Base-by-base conservation (phyloP, 345 rosid genomes). In the Pseudoturritis turrita region DNA sequence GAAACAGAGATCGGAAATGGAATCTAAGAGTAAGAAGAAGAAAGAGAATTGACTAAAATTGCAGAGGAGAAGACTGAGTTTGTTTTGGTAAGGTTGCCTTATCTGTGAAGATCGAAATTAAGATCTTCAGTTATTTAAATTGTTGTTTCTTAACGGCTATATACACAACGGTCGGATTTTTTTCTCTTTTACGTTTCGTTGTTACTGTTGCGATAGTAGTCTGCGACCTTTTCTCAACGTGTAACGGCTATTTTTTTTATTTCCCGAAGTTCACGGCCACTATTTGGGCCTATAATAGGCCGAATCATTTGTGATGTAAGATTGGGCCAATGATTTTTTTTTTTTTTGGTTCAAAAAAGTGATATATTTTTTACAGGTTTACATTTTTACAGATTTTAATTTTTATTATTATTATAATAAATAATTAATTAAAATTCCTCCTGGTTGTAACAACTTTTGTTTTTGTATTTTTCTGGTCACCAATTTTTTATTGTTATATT, bases 101-200 rank as follows among this genome's bases (percentile, higher is more conserved):
- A 36, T 63, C 46, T 51, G 53, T 68, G 71, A 51, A 9, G 33
- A 17, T 35, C 33, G 44, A 46, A 62, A 52, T n/a, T 23, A 50
- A 43, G 58, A 31, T 1, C 9, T 49, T 72, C 55, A 52, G 76
- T 45, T 77, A 68, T 85, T 79, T 86, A 86, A 83, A 77, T 44
- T 71, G 84, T 46, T 73, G 72, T 43, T 45, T 17, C 21, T 43
- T 25, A 62, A 62, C 67, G 67, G 67, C 45, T 62, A 62, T 62
- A 43, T 59, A 13, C 4, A 10, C 82, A 83, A 86, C 89, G 87
- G 84, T 33, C 82, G 47, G 70, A 33, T 61, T 19, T 13, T 17
- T 50, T 33, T 35, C 47, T 68, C 43, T 62, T n/a, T 55, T 15
- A 22, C 62, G 78, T 63, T 62, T 29, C n/a, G 45, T 10, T 51